These are phyloP conservation scores for Rhizopogon roseolus DNA, from an alignment of 768 basidiomycete genomes.

Conservation along the genomic window DNA sequence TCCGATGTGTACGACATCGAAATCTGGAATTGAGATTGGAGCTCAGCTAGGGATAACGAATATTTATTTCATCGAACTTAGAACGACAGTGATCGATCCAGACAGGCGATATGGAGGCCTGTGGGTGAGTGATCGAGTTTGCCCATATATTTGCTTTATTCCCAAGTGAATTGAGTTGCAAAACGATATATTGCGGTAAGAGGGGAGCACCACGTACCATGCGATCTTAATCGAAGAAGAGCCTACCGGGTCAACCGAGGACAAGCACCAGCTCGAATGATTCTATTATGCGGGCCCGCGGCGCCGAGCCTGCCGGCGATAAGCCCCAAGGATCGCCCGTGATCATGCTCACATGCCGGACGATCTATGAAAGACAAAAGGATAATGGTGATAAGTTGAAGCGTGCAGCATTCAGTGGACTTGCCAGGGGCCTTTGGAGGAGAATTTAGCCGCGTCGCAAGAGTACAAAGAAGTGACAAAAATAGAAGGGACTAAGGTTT, in stretches of 20 bases:
- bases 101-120: neutral
- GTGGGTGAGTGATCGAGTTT: neutral
- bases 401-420: too few relatives aligned
- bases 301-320: slow-evolving; percentile 13
- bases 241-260: too few relatives aligned
- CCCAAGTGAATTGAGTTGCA: too few relatives aligned
- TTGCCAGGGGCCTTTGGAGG: too few relatives aligned
- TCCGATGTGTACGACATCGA: neutral
- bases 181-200: too few relatives aligned
- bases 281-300: neutral
- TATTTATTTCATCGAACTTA: neutral
- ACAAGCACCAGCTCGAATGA: slow-evolving; percentile 16
- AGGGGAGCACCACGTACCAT: too few relatives aligned
- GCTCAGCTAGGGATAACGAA: neutral
- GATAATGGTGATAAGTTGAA: too few relatives aligned
- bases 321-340: slow-evolving; percentile 1
- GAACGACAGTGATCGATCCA: neutral
- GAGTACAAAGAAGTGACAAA: too few relatives aligned
- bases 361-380: neutral
- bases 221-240: too few relatives aligned
- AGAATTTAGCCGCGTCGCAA: too few relatives aligned
- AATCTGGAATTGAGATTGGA: neutral
- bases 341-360: neutral
- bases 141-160: too few relatives aligned
- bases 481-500: too few relatives aligned